Conservation (phyloP, 2,329 filamentous ascomycete species). For the Alternaria solani region DNA sequence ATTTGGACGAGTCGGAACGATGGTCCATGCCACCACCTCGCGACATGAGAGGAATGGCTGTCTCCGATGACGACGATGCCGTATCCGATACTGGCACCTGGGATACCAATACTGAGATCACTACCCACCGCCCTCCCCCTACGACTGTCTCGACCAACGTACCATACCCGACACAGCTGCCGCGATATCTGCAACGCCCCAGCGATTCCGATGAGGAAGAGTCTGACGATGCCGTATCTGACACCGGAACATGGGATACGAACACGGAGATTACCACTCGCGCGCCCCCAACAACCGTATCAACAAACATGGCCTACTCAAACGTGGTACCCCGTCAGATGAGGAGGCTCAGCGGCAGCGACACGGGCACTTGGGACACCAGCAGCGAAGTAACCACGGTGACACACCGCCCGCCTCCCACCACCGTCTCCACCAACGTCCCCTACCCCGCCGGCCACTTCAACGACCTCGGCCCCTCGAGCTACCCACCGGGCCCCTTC, state of each 20-base stretch:
- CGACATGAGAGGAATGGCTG: neutral
- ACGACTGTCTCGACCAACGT: slow-evolving; percentile 18
- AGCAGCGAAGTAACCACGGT: slow-evolving; percentile 11
- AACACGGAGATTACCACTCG: slow-evolving; percentile 10
- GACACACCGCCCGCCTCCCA: slow-evolving; percentile 10
- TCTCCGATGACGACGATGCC: neutral
- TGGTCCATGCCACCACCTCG: slow-evolving; percentile 6
- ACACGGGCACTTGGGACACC: slow-evolving; percentile 17
- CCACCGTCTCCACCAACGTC: slow-evolving; percentile 17
- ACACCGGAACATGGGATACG: slow-evolving; percentile 8
- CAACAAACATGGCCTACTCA: slow-evolving; percentile 14
- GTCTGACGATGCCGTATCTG: neutral
- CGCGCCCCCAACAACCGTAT: slow-evolving; percentile 12
- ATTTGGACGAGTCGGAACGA: slow-evolving; percentile 1
- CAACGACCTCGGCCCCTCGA: slow-evolving; percentile 7
- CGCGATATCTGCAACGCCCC: neutral
- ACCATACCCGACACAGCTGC: slow-evolving; percentile 5
- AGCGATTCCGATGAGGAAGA: neutral
- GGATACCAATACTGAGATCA: slow-evolving; percentile 12
- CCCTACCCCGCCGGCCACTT: slow-evolving; percentile 8
- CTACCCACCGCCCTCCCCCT: slow-evolving; percentile 9
- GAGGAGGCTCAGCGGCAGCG: slow-evolving; percentile 16
- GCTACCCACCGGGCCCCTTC: slow-evolving; percentile 12
- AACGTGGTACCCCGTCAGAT: neutral
- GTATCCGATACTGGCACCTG: slow-evolving; percentile 1